Percentiles rank a stretch among this genome's conserved stretches.
Evolutionary conservation across 2,329 filamentous ascomycete species (phyloP).

Genomic region (Aspergillus ibericus): DNA sequence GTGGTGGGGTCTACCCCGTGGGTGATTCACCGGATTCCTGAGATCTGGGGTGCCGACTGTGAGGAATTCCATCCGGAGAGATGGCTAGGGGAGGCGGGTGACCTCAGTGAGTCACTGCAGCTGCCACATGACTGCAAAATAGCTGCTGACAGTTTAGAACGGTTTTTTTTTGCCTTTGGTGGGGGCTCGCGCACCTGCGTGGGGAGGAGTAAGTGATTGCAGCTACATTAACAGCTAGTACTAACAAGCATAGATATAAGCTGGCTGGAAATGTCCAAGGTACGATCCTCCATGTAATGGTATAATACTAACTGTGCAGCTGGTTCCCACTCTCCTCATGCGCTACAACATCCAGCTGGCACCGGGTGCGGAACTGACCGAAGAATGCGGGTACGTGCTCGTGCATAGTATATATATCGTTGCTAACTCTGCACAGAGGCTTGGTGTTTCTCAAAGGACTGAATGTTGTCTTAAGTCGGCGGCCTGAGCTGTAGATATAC

Average conservation of each 20-base stretch:
- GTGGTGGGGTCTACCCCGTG: not conserved
- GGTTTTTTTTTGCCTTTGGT: constrained; percentile 4
- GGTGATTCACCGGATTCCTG: not conserved
- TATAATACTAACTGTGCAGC: not conserved
- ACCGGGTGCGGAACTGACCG: not conserved
- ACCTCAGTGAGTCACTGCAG: not conserved
- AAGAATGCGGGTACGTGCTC: not conserved
- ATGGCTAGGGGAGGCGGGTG: not conserved
- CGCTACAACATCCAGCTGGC: not conserved
- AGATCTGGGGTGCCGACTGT: not conserved
- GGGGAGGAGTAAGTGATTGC: not conserved
- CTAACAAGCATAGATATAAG: not conserved
- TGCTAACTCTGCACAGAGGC: not conserved
- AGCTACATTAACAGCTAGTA: not conserved
- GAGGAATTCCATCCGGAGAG: constrained; percentile 3
- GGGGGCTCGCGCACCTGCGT: not conserved
- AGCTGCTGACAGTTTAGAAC: not conserved
- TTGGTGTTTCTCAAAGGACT: not conserved
- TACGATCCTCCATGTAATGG: not conserved
- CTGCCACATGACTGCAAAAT: not conserved
- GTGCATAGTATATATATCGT: not conserved
- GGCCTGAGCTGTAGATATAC: too few relatives aligned
- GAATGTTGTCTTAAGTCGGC: not conserved
- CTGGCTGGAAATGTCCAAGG: not conserved
- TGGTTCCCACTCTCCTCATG: not conserved